Evolutionary conservation across 1,139 yeast genomes (phyloP).

Genomic region (Candida sanyaensis): DNA sequence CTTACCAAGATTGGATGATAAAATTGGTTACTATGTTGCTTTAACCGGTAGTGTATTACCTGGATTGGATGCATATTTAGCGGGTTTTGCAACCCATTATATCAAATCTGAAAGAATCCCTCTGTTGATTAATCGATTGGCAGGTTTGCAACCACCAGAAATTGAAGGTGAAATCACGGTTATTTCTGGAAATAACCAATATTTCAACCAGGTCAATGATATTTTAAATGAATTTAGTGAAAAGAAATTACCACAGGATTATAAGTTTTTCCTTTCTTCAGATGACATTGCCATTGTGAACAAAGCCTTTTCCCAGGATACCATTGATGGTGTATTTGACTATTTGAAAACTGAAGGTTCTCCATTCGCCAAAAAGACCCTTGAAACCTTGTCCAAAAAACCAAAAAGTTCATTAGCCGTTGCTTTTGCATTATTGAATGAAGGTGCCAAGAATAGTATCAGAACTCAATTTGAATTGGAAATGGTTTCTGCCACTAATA

Average conservation of each 20-base stretch:
- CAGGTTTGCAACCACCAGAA: slow-evolving; percentile 52
- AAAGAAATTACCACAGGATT: slow-evolving; percentile 64
- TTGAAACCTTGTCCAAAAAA: slow-evolving; percentile 55
- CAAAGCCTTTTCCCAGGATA: slow-evolving; percentile 57
- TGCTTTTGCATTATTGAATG: slow-evolving; percentile 67
- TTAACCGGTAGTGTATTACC: slow-evolving; percentile 77
- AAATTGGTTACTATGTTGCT: slow-evolving; percentile 83
- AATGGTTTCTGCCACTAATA: slow-evolving; percentile 73
- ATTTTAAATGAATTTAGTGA: slow-evolving; percentile 77
- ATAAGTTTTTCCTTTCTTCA: slow-evolving; percentile 57
- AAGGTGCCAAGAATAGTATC: slow-evolving; percentile 61
- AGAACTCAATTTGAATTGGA: slow-evolving; percentile 72
- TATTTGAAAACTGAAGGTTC: slow-evolving; percentile 58
- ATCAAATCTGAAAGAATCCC: slow-evolving; percentile 66
- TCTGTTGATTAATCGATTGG: slow-evolving; percentile 63
- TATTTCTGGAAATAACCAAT: slow-evolving; percentile 26
- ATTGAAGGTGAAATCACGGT: slow-evolving; percentile 27
- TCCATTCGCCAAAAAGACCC: slow-evolving; percentile 65
- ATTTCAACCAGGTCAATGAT: slow-evolving; percentile 62
- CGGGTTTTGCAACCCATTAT: slow-evolving; percentile 91
- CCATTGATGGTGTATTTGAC: slow-evolving; percentile 63
- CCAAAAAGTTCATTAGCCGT: slow-evolving; percentile 82
- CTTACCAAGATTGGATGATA: slow-evolving; percentile 78
- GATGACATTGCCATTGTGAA: slow-evolving; percentile 68
- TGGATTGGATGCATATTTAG: slow-evolving; percentile 78